Conservation (phyloP, 2,329 filamentous ascomycete genomes). For the Paramyrothecium roridum region DNA sequence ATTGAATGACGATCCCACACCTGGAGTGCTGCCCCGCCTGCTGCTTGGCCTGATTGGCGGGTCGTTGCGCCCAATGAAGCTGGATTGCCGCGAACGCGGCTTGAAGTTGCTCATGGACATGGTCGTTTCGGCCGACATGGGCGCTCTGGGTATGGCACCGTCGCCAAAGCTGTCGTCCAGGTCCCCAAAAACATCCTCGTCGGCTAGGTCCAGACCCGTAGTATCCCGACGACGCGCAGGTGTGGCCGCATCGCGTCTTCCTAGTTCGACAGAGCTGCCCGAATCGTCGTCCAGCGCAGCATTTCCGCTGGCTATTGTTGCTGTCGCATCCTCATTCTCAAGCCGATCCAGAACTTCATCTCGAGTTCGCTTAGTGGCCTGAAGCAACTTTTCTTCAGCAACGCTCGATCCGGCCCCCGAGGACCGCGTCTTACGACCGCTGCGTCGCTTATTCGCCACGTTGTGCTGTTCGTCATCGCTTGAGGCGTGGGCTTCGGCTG, state of each 20-base stretch:
- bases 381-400: conserved; percentile 21
- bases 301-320: conserved; percentile 16
- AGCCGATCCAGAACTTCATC: conserved; percentile 34
- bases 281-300: conserved; percentile 22
- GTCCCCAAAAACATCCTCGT: conserved; percentile 45
- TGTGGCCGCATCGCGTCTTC: conserved; percentile 30
- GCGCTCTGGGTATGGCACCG: conserved; percentile 27
- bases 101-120: conserved; percentile 44
- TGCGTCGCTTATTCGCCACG: conserved; percentile 17
- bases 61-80: conserved; percentile 48
- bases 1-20: conserved; percentile 49
- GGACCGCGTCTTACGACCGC: conserved; percentile 18
- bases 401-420: conserved; percentile 13
- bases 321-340: conserved; percentile 29
- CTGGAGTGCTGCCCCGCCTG: conserved; percentile 43
- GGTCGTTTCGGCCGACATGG: conserved; percentile 40
- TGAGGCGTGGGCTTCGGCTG: conserved; percentile 9
- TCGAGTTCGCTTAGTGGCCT: conserved; percentile 21
- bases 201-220: conserved; percentile 45
- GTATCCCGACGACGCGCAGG: conserved; percentile 35
- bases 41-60: conserved; percentile 52
- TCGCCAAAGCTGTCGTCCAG: conserved; percentile 41
- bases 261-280: conserved; percentile 31
- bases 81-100: conserved; percentile 44
- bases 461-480: conserved; percentile 11